Evolutionary conservation across 768 basidiomycete genomes (phyloP).

Genomic region (Leccinum sublutescens): DNA sequence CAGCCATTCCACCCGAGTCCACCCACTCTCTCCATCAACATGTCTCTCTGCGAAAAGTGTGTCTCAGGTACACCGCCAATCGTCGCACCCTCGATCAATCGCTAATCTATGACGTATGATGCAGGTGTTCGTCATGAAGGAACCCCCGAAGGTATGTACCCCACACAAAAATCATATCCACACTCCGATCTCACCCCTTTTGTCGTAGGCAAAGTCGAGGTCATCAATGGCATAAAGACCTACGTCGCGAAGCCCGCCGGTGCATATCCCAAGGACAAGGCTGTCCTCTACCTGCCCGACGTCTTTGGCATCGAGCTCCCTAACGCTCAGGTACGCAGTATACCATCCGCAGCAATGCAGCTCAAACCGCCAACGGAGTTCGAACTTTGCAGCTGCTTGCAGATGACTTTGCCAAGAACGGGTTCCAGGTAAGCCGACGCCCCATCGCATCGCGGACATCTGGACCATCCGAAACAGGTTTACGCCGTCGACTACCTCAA

Average conservation of each 20-base stretch:
- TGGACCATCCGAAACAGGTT: not conserved
- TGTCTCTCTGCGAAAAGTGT: slow-evolving; percentile 59
- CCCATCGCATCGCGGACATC: not conserved
- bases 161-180: not conserved
- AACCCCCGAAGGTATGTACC: slow-evolving; percentile 41
- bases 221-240: slow-evolving; percentile 45
- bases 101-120: not conserved
- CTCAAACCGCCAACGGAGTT: not conserved
- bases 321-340: slow-evolving; percentile 6
- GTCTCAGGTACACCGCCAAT: slow-evolving; percentile 42
- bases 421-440: not conserved
- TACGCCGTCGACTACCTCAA: slow-evolving; percentile 32
- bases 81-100: not conserved
- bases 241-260: slow-evolving; percentile 54
- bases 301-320: slow-evolving; percentile 44
- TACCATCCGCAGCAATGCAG: not conserved
- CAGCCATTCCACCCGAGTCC: not conserved
- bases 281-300: slow-evolving; percentile 53
- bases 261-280: slow-evolving; percentile 55
- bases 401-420: slow-evolving; percentile 4
- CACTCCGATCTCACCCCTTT: not conserved
- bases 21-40: slow-evolving; percentile 16
- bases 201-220: slow-evolving; percentile 25
- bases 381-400: slow-evolving; percentile 35
- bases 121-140: slow-evolving; percentile 52